A percentile compares a stretch with the other conserved stretches of the same genome.
phyloP scores from a whole-genome alignment of 2,329 filamentous ascomycete species.

The Penicillium palitans region DNA sequence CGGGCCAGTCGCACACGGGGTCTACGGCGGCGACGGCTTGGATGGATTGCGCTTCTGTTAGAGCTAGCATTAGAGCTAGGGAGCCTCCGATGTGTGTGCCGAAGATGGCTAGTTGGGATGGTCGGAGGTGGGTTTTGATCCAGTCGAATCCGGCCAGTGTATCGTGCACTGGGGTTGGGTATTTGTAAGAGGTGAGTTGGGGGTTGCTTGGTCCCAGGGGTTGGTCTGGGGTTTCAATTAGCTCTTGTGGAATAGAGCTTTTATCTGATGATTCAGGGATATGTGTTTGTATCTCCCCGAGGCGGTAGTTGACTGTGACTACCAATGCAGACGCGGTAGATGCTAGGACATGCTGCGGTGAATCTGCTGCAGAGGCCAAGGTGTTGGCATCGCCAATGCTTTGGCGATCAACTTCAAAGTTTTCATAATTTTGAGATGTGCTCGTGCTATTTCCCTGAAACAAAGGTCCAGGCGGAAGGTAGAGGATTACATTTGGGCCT shows the following conservation, averaged over 20 bases:
- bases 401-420: not conserved
- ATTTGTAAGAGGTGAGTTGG: conserved; percentile 27
- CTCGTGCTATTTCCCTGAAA: conserved; percentile 15
- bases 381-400: not conserved
- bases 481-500: conserved; percentile 37
- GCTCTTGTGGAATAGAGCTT: not conserved
- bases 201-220: not conserved
- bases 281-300: conserved; percentile 23
- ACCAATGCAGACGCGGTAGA: conserved; percentile 35
- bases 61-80: conserved; percentile 45
- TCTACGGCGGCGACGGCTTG: conserved; percentile 36
- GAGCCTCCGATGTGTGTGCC: conserved; percentile 44
- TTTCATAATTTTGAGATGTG: not conserved
- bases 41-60: conserved; percentile 41
- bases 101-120: conserved; percentile 32
- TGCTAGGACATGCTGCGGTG: conserved; percentile 32
- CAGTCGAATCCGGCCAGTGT: conserved; percentile 43
- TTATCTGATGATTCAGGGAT: not conserved
- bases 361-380: not conserved
- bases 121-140: conserved; percentile 35
- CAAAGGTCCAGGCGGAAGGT: conserved; percentile 40
- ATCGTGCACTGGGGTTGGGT: conserved; percentile 42
- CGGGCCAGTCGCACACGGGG: conserved; percentile 43
- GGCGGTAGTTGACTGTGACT: conserved; percentile 45
- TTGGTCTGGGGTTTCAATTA: not conserved